Conservation (phyloP, 1,284 basidiomycete genomes). For the Erythrobasidium hasegawianum region DNA sequence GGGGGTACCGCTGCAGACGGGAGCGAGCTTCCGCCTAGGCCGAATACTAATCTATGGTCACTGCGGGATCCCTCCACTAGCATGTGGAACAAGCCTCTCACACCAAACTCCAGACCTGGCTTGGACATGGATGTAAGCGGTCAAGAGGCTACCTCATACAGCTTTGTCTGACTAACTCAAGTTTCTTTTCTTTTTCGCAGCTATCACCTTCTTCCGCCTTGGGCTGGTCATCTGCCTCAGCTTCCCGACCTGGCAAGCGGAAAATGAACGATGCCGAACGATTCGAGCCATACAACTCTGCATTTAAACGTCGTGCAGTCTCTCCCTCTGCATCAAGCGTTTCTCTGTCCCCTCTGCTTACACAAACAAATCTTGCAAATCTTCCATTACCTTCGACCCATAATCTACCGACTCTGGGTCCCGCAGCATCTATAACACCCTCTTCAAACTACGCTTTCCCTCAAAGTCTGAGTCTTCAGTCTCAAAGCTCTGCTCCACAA, state of each 20-base stretch:
- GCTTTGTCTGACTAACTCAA: not conserved
- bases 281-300: slow-evolving; percentile 27
- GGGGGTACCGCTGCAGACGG: slow-evolving; percentile 1
- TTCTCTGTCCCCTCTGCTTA: slow-evolving; percentile 28
- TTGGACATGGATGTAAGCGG: slow-evolving; percentile 28
- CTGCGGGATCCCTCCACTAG: slow-evolving; percentile 7
- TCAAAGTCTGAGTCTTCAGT: not conserved
- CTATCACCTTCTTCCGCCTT: slow-evolving; percentile 25
- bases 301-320: slow-evolving; percentile 29
- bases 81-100: slow-evolving; percentile 12
- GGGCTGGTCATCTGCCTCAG: slow-evolving; percentile 5
- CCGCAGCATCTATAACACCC: slow-evolving; percentile 17
- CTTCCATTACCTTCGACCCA: not conserved
- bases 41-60: slow-evolving; percentile 8
- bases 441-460: not conserved
- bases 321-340: slow-evolving; percentile 24
- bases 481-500: slow-evolving; percentile 2
- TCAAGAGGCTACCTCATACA: not conserved
- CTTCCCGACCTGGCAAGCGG: slow-evolving; percentile 25
- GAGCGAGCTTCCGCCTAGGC: too few species aligned
- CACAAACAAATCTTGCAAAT: not conserved
- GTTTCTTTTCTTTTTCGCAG: not conserved
- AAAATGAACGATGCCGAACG: slow-evolving; percentile 29
- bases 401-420: slow-evolving; percentile 16
- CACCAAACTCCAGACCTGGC: not conserved